Conservation (phyloP, 371 early-diverging fungal species). For the Dichotomocladium elegans region DNA sequence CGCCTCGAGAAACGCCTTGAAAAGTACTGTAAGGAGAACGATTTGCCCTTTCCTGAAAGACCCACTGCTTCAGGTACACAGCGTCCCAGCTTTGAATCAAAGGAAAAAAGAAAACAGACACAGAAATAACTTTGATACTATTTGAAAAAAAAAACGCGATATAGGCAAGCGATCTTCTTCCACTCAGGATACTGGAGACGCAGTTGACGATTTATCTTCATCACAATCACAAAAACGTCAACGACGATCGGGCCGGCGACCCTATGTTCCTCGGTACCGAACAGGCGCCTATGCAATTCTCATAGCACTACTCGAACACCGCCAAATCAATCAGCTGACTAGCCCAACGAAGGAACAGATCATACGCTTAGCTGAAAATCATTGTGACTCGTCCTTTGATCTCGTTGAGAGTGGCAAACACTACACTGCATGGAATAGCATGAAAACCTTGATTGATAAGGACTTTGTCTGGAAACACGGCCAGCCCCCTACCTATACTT, state of each 20-base stretch:
- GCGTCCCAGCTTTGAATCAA: background rate
- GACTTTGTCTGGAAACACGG: constrained; percentile 66
- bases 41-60: constrained; percentile 46
- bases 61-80: background rate
- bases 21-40: constrained; percentile 51
- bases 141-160: no score
- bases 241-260: constrained; percentile 10
- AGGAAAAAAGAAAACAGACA: background rate
- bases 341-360: constrained; percentile 55
- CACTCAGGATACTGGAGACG: no score
- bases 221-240: constrained; percentile 16
- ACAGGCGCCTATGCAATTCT: constrained; percentile 87
- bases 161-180: no score
- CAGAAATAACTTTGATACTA: background rate
- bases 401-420: constrained; percentile 46
- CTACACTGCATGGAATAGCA: constrained; percentile 79
- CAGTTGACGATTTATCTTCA: constrained; percentile 7
- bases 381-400: constrained; percentile 66
- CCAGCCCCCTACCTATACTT: constrained; percentile 55
- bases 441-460: constrained; percentile 67
- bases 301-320: constrained; percentile 59
- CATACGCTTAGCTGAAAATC: constrained; percentile 53
- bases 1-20: constrained; percentile 54
- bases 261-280: constrained; percentile 80
- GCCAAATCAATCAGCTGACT: constrained; percentile 13